phyloP scores from a whole-genome alignment of 768 basidiomycete species.

The Coprinopsis marcescibilis region DNA sequence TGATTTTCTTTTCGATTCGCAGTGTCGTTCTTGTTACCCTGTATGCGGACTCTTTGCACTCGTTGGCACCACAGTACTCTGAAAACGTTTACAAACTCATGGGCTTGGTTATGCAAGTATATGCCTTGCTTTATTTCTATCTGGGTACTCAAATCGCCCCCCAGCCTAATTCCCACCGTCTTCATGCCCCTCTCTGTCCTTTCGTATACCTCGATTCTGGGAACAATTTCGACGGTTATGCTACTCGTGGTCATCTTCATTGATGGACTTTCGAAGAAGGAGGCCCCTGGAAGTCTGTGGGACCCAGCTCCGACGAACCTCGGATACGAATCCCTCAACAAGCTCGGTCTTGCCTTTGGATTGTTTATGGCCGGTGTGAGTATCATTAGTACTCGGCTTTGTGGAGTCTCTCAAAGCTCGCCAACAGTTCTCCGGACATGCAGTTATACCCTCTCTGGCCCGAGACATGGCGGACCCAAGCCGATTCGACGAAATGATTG shows the following conservation, averaged over 20 bases:
- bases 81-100: constrained; percentile 70
- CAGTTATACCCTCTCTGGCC: constrained; percentile 85
- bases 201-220: constrained; percentile 84
- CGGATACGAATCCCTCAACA: constrained; percentile 42
- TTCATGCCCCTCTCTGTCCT: constrained; percentile 83
- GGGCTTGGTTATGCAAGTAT: constrained; percentile 68
- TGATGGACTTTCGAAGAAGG: constrained; percentile 71
- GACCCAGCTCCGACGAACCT: constrained; percentile 64
- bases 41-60: constrained; percentile 80
- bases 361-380: constrained; percentile 88
- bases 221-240: constrained; percentile 71
- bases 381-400: background rate
- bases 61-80: constrained; percentile 62
- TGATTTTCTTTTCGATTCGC: background rate
- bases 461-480: constrained; percentile 84
- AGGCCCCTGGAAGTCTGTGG: constrained; percentile 79
- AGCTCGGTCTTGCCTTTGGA: constrained; percentile 79
- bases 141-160: constrained; percentile 3
- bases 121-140: constrained; percentile 28
- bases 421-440: constrained; percentile 80
- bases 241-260: constrained; percentile 73
- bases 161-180: constrained; percentile 75
- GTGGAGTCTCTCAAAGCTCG: background rate
- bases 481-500: constrained; percentile 76
- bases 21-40: constrained; percentile 87